Base-by-base conservation (phyloP, 1,284 basidiomycete genomes). In the Dichomitus squalens region DNA sequence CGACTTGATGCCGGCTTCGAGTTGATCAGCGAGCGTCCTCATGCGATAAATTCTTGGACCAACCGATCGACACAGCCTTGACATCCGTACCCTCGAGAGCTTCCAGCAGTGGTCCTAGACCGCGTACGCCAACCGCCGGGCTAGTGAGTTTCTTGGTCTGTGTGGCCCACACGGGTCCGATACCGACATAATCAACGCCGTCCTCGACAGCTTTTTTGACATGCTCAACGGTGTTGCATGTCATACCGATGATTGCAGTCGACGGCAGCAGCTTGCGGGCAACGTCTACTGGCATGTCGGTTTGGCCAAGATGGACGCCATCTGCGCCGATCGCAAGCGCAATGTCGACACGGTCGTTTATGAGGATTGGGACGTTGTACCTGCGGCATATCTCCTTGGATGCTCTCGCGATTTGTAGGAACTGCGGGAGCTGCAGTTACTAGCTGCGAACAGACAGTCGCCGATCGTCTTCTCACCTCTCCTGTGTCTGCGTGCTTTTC, bases 271-370 rank as follows among this genome's bases (percentile, higher is more conserved):
- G 77, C 16, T 70, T 69, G 31, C 92, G 86, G 0, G 92, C 95
- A 27, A 87, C 68, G 2, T 76, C 64, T 1, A 93, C 78, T 2
- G 92, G 86, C 80, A 96, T 92, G 71, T 98, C 96, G 0, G 86
- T 85, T 75, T 98, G 96, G 3, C 96, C 96, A 49, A 98, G 79
- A 68, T 98, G 96, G 9, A 98, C 86, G 5, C 93, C 95, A 49
- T 86, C 85, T 1, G 88, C 88, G 51, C 83, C 77, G 23, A 92
- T 77, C 8, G 92, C 90, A 27, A 95, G 80, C 5, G 91, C 92
- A 43, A 97, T 86, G 67, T 96, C 95, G 58, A 96, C 79, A 12
- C 95, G 86, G 74, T 96, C 95, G 69, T 98, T 98, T 75, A 98
- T 92, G 58, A 98, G 78, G 27, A 98, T 78, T 0, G 93, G 94